A percentile compares a stretch with the other conserved stretches of the same genome.
Evolutionary conservation across 2,329 filamentous ascomycete species (phyloP).

Genomic region (Fusarium sp.): DNA sequence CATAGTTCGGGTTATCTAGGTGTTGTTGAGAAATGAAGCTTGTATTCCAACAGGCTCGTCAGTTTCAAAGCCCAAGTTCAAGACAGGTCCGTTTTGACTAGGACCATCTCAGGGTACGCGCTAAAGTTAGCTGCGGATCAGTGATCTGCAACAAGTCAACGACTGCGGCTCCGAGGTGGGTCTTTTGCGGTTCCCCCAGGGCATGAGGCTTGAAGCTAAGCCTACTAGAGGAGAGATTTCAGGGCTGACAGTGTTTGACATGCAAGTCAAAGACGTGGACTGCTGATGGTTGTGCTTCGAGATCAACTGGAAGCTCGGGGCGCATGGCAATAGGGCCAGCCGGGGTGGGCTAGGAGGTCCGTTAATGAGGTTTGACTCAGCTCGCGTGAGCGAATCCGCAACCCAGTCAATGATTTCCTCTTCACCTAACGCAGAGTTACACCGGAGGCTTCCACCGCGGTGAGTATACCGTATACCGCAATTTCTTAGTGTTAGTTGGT

Average conservation of each 20-base stretch:
- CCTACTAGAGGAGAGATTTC: constrained; percentile 5
- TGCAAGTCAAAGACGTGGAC: constrained; percentile 10
- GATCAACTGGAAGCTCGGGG: constrained; percentile 12
- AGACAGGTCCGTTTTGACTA: constrained; percentile 1
- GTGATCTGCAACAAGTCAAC: constrained; percentile 42
- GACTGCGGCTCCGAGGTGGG: constrained; percentile 48
- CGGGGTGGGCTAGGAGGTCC: constrained; percentile 5
- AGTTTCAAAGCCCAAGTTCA: constrained; percentile 33
- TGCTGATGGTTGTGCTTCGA: constrained; percentile 1
- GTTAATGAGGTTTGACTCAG: not conserved
- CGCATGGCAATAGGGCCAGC: constrained; percentile 26
- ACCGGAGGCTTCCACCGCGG: constrained; percentile 22
- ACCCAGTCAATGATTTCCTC: constrained; percentile 22
- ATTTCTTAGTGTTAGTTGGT: constrained; percentile 1
- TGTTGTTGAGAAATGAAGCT: constrained; percentile 25
- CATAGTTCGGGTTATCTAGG: not conserved
- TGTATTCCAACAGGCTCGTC: constrained; percentile 10
- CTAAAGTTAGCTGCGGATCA: constrained; percentile 43
- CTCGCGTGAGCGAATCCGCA: constrained; percentile 34
- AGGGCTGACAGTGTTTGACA: constrained; percentile 30
- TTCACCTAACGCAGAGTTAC: constrained; percentile 12
- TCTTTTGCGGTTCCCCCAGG: constrained; percentile 45
- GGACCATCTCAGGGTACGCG: not conserved
- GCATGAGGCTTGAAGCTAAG: constrained; percentile 29
- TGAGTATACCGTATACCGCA: constrained; percentile 25